Evolutionary conservation across 306 rosid species (phyloP), one percentile per base, ranked within the genome.

Genomic region (Lupinus albus): DNA sequence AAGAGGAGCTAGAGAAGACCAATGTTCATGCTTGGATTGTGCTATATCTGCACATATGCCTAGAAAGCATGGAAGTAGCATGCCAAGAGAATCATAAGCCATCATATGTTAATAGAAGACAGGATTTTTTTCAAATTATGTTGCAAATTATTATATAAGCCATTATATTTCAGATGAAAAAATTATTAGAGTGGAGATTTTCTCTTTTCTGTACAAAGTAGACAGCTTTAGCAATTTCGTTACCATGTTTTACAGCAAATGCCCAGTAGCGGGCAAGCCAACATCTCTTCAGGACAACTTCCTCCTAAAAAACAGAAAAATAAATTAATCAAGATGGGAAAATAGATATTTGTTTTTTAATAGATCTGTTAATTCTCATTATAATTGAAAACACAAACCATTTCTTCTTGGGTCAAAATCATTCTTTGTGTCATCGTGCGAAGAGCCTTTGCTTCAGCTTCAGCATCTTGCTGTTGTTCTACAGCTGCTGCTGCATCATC

Each of bases 261-360:
- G 88, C 89, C 99, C 99, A 94, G 74, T 90, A 88, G 76, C 99
- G 97, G 64, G 99, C 94, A 58, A 94, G 96, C 99, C 99, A 90
- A 78, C 99, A 94, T 79, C 99, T 80, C 91, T 90, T 94, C 51
- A 94, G 80, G 66, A 94, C 99, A 75, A 94, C 99, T 82, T 91
- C 97, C 83, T 91, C 97, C 97, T 91, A 62, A 66, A 76, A 71
- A 63, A 73, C 13, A 78, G 61, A 76, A n/a, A 18, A 21, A 38
- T 15, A 41, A 25, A 52, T 30, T 16, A 76, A 62, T 55, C 33
- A 70, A 76, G 58, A 67, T 52, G 62, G 20, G 36, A 16, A 62
- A 64, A 64, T 59, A 30, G 47, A 74, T 25, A 25, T 71, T 73
- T 73, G 54, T 6, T 47, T 25, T 25, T 25, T 25, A 28, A 25